Base-by-base conservation (phyloP, 1,284 basidiomycete genomes). In the Violaceomyces palustris region DNA sequence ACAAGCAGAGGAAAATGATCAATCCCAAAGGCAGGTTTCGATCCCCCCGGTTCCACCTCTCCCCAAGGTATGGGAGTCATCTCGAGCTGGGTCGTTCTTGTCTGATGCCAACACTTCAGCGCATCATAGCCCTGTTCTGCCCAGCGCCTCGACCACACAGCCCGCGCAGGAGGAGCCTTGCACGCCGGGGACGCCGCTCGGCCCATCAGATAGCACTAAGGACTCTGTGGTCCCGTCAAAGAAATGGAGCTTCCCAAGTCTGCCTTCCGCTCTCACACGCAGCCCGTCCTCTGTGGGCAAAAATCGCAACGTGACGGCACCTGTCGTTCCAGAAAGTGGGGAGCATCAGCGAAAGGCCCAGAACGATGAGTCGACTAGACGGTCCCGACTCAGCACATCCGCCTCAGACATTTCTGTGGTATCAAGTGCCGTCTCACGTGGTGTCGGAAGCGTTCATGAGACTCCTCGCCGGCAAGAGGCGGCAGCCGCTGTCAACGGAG, bases 21-120 rank as follows among this genome's bases (percentile, higher is more conserved):
- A n/a, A n/a, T n/a, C n/a, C n/a, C n/a, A n/a, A n/a, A n/a, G n/a
- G n/a, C n/a, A n/a, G n/a, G n/a, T n/a, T n/a, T n/a, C n/a, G n/a
- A 90, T 96, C 6, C 93, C 94, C 1, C 93, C 93, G 18, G 94
- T 98, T 1, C 93, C 93, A 25, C 93, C 94, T 32, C 77, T 98
- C 17, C 93, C 93, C 27, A 96, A 94, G 75, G 88, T 90, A 61
- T 75, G 89, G 55, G 85, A 86, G 27, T 81, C 76, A 15, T 91
- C 84, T 75, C 82, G 83, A 52, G 84, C 87, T 6, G 78, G 32
- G 80, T 79, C 45, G 39, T 46, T 56, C 30, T 47, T 44, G 0
- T 56, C 58, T 5, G 53, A 57, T 12, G 49, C 50, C 6, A 49
- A 52, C 45, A 42, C 34, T 19, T 41, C 46, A 10, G 43, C 31